Percentiles rank a stretch among this genome's conserved stretches.
Conservation (phyloP, 176 grass and related monocot species). For the Carex myosuroides region DNA sequence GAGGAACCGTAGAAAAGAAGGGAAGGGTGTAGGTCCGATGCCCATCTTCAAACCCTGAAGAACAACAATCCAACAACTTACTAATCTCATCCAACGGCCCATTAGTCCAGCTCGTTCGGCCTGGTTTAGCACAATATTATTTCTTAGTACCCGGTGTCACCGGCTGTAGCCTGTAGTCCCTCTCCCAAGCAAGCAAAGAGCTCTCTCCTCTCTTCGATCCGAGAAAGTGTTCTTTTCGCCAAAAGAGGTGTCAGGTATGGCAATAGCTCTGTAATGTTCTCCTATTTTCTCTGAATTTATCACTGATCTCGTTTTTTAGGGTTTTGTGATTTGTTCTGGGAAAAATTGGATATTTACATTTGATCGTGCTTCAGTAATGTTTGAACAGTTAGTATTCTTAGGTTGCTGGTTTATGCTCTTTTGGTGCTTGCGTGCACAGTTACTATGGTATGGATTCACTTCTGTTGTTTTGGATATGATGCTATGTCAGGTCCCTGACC, state of each 20-base stretch:
- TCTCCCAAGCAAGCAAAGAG: neutral
- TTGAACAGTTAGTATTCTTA: too few species aligned
- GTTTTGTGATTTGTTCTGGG: neutral
- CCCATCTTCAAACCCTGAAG: too few species aligned
- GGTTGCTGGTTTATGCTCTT: too few species aligned
- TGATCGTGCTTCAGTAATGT: neutral
- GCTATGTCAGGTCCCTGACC: too few species aligned
- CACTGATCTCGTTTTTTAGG: neutral
- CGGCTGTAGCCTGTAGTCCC: neutral
- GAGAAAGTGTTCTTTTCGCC: neutral
- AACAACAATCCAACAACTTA: too few species aligned
- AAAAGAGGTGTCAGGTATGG: neutral
- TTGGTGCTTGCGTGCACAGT: too few species aligned
- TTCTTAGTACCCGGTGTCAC: neutral
- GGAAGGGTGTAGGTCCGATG: too few species aligned
- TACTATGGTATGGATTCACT: too few species aligned
- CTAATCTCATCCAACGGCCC: neutral
- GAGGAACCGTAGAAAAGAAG: too few species aligned
- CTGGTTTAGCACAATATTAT: neutral
- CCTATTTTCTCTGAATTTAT: neutral
- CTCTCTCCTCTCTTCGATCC: conserved; percentile 2
- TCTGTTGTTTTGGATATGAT: too few species aligned
- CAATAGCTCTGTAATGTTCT: neutral
- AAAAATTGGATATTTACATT: neutral
- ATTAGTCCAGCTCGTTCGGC: neutral